A percentile compares a stretch with the other conserved stretches of the same genome.
These are phyloP conservation scores for Spinellus fusiger DNA, from an alignment of 192 early-diverging fungal species.

Conservation along the genomic window DNA sequence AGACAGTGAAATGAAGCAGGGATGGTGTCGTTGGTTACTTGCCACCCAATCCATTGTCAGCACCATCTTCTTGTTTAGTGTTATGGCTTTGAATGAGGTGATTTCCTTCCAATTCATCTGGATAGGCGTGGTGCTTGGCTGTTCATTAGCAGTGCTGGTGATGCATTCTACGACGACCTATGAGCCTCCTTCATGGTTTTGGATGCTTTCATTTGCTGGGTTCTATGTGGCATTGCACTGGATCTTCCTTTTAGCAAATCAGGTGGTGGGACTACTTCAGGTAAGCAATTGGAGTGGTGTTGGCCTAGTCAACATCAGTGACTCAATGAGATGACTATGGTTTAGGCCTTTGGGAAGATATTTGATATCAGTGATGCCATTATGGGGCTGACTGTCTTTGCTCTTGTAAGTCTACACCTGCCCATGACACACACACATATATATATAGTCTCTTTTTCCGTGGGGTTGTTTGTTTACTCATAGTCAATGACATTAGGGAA, in stretches of 20 bases:
- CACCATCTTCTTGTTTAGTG: slow-evolving; percentile 44
- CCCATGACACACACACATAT: background rate
- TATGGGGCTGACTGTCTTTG: slow-evolving; percentile 78
- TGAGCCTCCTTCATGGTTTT: slow-evolving; percentile 36
- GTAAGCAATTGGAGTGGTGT: slow-evolving; percentile 2
- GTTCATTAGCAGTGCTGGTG: slow-evolving; percentile 17
- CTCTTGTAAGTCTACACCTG: slow-evolving; percentile 46
- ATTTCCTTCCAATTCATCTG: slow-evolving; percentile 16
- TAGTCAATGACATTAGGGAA: slow-evolving; percentile 57
- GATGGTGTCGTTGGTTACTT: slow-evolving; percentile 50
- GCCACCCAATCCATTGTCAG: slow-evolving; percentile 47
- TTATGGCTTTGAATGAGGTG: slow-evolving; percentile 9
- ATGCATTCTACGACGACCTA: slow-evolving; percentile 23
- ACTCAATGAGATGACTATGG: slow-evolving; percentile 1
- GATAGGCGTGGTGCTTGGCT: slow-evolving; percentile 24
- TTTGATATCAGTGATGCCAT: slow-evolving; percentile 78
- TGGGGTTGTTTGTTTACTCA: background rate
- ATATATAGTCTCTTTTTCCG: too few species aligned
- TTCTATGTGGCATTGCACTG: slow-evolving; percentile 73
- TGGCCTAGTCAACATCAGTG: background rate
- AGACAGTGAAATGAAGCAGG: slow-evolving; percentile 18
- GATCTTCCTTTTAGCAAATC: slow-evolving; percentile 83
- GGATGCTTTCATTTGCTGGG: slow-evolving; percentile 53
- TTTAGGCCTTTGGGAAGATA: slow-evolving; percentile 66
- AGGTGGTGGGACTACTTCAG: slow-evolving; percentile 78